These are phyloP conservation scores for Calycina herbarum DNA, from an alignment of 2,329 filamentous ascomycete species.

Conservation along the genomic window DNA sequence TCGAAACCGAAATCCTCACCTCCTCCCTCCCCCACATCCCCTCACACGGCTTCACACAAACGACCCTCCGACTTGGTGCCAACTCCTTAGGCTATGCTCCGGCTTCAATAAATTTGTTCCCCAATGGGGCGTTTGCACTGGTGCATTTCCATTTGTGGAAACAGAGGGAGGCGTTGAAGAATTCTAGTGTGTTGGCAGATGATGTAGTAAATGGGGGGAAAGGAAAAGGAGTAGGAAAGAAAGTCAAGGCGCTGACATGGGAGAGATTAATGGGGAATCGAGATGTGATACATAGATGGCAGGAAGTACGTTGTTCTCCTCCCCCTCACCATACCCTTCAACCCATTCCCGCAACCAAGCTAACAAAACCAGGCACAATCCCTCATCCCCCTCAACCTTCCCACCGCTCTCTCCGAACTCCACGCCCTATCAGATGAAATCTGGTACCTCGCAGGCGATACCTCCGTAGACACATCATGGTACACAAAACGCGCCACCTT, in stretches of 20 bases:
- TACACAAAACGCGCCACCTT: slow-evolving; percentile 71
- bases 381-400: slow-evolving; percentile 84
- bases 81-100: slow-evolving; percentile 84
- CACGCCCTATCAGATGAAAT: slow-evolving; percentile 88
- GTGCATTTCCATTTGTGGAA: slow-evolving; percentile 74
- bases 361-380: slow-evolving; percentile 62
- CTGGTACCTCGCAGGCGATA: slow-evolving; percentile 81
- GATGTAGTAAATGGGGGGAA: slow-evolving; percentile 34
- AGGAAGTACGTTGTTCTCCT: slow-evolving; percentile 63
- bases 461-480: slow-evolving; percentile 81
- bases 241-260: slow-evolving; percentile 72
- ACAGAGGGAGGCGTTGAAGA: slow-evolving; percentile 59
- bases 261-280: slow-evolving; percentile 74
- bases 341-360: background rate
- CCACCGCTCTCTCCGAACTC: slow-evolving; percentile 75
- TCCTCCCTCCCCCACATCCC: slow-evolving; percentile 81
- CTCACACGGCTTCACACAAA: slow-evolving; percentile 75
- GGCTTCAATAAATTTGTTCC: slow-evolving; percentile 80
- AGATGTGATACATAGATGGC: slow-evolving; percentile 74
- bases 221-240: slow-evolving; percentile 54
- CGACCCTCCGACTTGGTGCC: slow-evolving; percentile 73
- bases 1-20: slow-evolving; percentile 75
- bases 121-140: slow-evolving; percentile 77
- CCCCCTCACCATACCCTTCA: background rate
- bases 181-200: slow-evolving; percentile 25